Conservation (phyloP, 371 early-diverging fungal species). For the Amoeboaphelidium protococcarum region DNA sequence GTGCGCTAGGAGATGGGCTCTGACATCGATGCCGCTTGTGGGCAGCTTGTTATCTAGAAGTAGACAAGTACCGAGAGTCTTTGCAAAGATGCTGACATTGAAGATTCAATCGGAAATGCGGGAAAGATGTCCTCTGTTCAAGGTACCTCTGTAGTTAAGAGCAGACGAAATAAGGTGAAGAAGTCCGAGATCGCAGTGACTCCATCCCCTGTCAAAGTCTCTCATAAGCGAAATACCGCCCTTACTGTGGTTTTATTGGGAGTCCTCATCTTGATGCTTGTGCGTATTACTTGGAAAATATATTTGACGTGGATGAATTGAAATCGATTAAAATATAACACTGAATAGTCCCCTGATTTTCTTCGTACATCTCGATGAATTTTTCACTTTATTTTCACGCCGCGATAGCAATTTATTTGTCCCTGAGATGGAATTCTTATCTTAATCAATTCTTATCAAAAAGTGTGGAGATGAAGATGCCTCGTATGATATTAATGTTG, state of each 20-base stretch:
- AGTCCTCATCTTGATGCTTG: not conserved
- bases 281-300: too few species aligned
- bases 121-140: not conserved
- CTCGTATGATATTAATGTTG: too few species aligned
- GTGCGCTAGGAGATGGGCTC: conserved; percentile 17
- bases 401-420: too few species aligned
- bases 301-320: too few species aligned
- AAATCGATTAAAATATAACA: too few species aligned
- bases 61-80: not conserved
- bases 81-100: not conserved
- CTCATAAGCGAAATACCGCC: not conserved
- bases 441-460: too few species aligned
- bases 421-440: too few species aligned
- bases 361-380: too few species aligned
- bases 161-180: not conserved
- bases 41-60: conserved; percentile 15
- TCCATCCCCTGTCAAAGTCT: not conserved
- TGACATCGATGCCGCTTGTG: conserved; percentile 18
- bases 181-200: not conserved
- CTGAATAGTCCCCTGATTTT: too few species aligned
- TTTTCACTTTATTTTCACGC: too few species aligned
- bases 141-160: not conserved
- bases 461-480: too few species aligned
- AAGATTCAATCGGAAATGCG: not conserved
- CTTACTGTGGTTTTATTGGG: not conserved